Percentiles rank a stretch among this genome's conserved stretches.
Conservation (phyloP, 352 stramenopile genomes). For the Pilasporangium apinafurcum region DNA sequence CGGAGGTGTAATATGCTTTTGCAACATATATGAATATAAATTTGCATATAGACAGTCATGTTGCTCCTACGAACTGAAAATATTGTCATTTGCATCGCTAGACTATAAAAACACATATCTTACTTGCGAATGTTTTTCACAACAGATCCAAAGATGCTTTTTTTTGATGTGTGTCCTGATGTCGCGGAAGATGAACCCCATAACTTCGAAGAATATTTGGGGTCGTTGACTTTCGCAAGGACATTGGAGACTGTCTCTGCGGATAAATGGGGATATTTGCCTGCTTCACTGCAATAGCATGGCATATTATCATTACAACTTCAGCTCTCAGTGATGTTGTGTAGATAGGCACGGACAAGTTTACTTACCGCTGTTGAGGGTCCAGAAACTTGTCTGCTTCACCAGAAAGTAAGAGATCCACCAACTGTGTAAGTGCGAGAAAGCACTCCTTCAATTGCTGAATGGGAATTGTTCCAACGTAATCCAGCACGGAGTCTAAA, state of each 20-base stretch:
- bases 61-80: no score
- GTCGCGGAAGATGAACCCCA: slow-evolving; percentile 34
- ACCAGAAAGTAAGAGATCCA: slow-evolving; percentile 64
- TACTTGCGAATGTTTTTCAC: slow-evolving; percentile 53
- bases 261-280: slow-evolving; percentile 65
- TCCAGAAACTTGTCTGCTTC: slow-evolving; percentile 54
- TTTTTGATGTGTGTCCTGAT: slow-evolving; percentile 22
- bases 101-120: slow-evolving; percentile 9
- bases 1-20: no score
- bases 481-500: slow-evolving; percentile 60
- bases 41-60: no score
- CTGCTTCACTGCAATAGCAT: slow-evolving; percentile 28
- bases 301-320: not conserved
- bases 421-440: slow-evolving; percentile 47
- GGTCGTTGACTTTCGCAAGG: slow-evolving; percentile 68
- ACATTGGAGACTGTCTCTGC: slow-evolving; percentile 58
- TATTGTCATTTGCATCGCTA: no score
- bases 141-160: slow-evolving; percentile 44
- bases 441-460: slow-evolving; percentile 65
- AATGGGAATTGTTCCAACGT: slow-evolving; percentile 49
- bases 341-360: no score
- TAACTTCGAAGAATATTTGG: slow-evolving; percentile 38
- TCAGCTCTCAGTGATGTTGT: not conserved
- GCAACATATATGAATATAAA: no score
- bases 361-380: slow-evolving; percentile 45